A percentile compares a stretch with the other conserved stretches of the same genome.
Evolutionary conservation across 1,284 basidiomycete species (phyloP).

Genomic region (Austropuccinia psidii): DNA sequence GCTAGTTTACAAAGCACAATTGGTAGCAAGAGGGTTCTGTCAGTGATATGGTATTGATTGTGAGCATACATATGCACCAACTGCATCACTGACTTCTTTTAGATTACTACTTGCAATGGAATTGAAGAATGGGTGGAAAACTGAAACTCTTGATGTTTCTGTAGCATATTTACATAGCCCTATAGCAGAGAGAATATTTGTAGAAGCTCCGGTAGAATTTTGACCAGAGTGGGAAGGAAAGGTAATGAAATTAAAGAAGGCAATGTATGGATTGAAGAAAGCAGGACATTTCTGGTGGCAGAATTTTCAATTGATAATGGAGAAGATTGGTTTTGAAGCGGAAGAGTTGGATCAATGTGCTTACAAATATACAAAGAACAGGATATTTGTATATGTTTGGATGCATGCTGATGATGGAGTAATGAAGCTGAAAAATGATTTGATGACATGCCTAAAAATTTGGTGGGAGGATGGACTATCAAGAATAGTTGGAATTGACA

Average conservation of each 20-base stretch:
- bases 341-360: neutral
- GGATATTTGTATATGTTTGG: neutral
- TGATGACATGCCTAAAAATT: no score
- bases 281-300: neutral
- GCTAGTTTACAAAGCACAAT: no score
- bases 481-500: no score
- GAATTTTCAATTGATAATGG: no score
- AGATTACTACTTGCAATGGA: conserved; percentile 34
- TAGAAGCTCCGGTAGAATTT: neutral
- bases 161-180: neutral
- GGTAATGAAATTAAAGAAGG: neutral
- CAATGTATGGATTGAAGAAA: neutral
- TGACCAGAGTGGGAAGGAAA: neutral
- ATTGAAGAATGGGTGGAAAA: neutral
- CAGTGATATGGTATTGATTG: conserved; percentile 33
- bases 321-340: no score
- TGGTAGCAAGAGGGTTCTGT: conserved; percentile 36
- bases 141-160: neutral
- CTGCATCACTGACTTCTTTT: neutral
- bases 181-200: neutral
- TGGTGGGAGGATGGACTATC: no score
- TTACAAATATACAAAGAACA: neutral
- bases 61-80: conserved; percentile 37
- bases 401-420: neutral
- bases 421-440: no score